phyloP scores from a whole-genome alignment of 1,284 basidiomycete genomes.

The Moniliophthora roreri region DNA sequence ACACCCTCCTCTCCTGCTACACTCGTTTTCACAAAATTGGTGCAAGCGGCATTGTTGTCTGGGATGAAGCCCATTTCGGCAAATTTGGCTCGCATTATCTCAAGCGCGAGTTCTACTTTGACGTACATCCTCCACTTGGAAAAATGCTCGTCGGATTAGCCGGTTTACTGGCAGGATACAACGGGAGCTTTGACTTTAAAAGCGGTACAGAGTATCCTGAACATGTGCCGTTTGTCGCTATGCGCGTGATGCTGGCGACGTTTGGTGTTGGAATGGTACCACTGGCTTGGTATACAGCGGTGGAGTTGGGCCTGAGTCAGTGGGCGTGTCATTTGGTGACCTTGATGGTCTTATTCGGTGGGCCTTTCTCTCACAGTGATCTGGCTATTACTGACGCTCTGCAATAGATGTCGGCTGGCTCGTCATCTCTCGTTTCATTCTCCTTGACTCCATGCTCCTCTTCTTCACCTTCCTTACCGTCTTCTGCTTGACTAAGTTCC shows the following conservation, averaged over 20 bases:
- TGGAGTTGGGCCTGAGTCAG: conserved; percentile 92
- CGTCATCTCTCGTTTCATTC: conserved; percentile 95
- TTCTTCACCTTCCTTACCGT: conserved; percentile 98
- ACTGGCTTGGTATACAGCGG: conserved; percentile 93
- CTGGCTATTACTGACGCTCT: neutral
- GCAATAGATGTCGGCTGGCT: conserved; percentile 82
- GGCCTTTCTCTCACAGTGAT: neutral
- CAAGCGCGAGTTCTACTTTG: conserved; percentile 94
- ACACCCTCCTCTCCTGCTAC: conserved; percentile 92
- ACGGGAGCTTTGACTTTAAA: conserved; percentile 93
- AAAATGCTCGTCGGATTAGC: conserved; percentile 98
- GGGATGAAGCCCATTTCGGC: conserved; percentile 99
- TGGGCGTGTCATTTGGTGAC: conserved; percentile 91
- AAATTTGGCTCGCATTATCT: conserved; percentile 97
- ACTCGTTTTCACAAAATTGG: conserved; percentile 96
- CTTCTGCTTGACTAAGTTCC: conserved; percentile 94
- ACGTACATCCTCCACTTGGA: conserved; percentile 97
- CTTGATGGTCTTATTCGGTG: conserved; percentile 84
- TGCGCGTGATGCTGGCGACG: conserved; percentile 92
- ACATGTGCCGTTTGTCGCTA: conserved; percentile 88
- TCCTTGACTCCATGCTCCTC: conserved; percentile 96
- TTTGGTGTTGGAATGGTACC: conserved; percentile 97
- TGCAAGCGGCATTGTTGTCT: conserved; percentile 84
- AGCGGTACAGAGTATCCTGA: conserved; percentile 87
- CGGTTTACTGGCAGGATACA: conserved; percentile 89